Evolutionary conservation across 805 yeast species (phyloP), one percentile per base, ranked within the genome.

Genomic region (Suhomyces faveliae): DNA sequence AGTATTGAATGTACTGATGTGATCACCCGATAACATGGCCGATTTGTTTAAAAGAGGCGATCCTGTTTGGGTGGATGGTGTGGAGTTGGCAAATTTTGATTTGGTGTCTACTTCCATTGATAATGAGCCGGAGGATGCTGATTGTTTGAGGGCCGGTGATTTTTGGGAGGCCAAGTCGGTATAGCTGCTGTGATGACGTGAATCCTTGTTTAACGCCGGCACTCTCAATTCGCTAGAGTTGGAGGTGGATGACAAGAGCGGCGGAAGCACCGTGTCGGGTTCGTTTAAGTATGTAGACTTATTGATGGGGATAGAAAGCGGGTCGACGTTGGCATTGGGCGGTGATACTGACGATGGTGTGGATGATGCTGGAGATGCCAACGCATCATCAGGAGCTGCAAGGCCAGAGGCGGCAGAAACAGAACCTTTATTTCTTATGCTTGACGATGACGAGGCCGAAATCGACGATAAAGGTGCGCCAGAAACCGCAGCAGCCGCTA

Each of bases 1-100:
- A 24, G 51, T 52, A 42, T 45, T 43, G 38, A 50, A 47, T 5
- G 54, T 48, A 20, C 42, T 40, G 9, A 50, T 51, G 37, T 47
- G 48, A 6, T 46, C 43, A 19, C 44, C 44, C 3, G 44, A 11
- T n/a, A n/a, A 19, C 2, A 27, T 12, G n/a, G 37, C 2, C 13
- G 40, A 6, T 27, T 40, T 23, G 43, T 24, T 17, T 9, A 42
- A 21, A n/a, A 42, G 11, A 7, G 44, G 44, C 6, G 44, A 42
- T 3, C 38, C 38, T 15, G n/a, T 39, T 22, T 39, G 27, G 5
- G 40, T 37, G 2, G 23, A 7, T 20, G 40, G 40, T 13, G 40
- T 19, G 10, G 25, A 20, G 24, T 19, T 37, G n/a, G 37, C 21
- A 9, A 33, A 33, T 23, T 13, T 40, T 1, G 33, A 17, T 21